These are phyloP conservation scores for Nicotiana tabacum DNA, from an alignment of 257 asterid genomes.

Conservation along the genomic window DNA sequence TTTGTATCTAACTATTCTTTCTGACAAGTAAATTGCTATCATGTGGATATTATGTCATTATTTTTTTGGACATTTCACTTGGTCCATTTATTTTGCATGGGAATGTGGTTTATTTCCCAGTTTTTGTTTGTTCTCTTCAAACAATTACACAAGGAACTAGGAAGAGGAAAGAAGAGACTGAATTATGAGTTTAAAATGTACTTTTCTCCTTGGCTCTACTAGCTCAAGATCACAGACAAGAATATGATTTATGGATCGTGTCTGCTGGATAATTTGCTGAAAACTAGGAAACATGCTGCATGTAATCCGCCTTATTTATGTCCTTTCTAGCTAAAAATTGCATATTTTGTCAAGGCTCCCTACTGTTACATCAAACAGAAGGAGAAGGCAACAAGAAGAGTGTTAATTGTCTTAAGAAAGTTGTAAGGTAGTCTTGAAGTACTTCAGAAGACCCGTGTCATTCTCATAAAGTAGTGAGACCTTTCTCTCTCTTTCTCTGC, in stretches of 20 bases:
- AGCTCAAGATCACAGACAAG: not conserved
- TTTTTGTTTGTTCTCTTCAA: slow-evolving; percentile 1
- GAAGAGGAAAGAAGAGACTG: not conserved
- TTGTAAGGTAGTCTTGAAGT: not conserved
- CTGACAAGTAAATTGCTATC: not conserved
- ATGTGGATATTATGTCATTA: not conserved
- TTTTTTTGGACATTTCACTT: not conserved
- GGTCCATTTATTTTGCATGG: not conserved
- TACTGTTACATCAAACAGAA: not conserved
- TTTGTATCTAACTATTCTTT: not conserved
- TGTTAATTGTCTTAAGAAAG: not conserved
- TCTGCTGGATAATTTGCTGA: not conserved
- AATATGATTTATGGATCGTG: not conserved
- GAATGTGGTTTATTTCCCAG: not conserved
- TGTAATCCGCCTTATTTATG: not conserved
- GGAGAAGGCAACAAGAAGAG: not conserved
- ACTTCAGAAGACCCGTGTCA: not conserved
- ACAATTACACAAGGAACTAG: not conserved
- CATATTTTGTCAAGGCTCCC: not conserved
- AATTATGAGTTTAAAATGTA: not conserved
- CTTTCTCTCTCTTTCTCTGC: slow-evolving; percentile 14
- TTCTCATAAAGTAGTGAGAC: slow-evolving; percentile 10
- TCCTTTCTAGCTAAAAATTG: not conserved
- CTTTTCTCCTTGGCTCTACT: not conserved
- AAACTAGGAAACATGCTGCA: not conserved